Evolutionary conservation across 208 protist genomes (phyloP).

Genomic region (Leishmania turanica): DNA sequence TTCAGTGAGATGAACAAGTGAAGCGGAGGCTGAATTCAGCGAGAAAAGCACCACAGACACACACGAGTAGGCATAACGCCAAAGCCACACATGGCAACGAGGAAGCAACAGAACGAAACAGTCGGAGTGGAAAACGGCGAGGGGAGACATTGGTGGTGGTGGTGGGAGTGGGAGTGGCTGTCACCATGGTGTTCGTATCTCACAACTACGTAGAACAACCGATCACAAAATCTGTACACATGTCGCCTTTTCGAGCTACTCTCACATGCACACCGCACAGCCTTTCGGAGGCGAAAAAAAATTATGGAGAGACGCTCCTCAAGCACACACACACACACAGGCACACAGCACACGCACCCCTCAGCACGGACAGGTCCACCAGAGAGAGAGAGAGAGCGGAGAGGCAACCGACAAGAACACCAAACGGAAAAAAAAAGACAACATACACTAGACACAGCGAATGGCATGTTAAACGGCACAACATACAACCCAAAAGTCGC

Average conservation of each 20-base stretch:
- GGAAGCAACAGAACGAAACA: background rate
- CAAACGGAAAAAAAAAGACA: background rate
- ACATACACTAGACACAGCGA: background rate
- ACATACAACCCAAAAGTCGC: background rate
- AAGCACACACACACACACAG: background rate
- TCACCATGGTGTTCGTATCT: background rate
- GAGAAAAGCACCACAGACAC: background rate
- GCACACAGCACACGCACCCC: background rate
- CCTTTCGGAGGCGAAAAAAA: background rate
- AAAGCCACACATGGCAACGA: background rate
- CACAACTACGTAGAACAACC: background rate
- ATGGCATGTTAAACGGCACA: background rate
- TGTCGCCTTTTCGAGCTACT: background rate
- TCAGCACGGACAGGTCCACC: background rate
- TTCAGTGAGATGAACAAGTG: background rate
- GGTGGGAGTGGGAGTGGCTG: background rate
- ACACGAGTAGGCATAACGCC: background rate
- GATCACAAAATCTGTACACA: background rate
- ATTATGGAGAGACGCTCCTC: background rate
- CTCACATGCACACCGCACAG: background rate
- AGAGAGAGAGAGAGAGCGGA: background rate
- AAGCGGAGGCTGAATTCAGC: background rate
- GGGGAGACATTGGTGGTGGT: background rate
- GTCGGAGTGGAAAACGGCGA: background rate
- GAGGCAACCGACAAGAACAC: background rate